phyloP scores from a whole-genome alignment of 805 yeast genomes.

The Pichia thaimueangensis region DNA sequence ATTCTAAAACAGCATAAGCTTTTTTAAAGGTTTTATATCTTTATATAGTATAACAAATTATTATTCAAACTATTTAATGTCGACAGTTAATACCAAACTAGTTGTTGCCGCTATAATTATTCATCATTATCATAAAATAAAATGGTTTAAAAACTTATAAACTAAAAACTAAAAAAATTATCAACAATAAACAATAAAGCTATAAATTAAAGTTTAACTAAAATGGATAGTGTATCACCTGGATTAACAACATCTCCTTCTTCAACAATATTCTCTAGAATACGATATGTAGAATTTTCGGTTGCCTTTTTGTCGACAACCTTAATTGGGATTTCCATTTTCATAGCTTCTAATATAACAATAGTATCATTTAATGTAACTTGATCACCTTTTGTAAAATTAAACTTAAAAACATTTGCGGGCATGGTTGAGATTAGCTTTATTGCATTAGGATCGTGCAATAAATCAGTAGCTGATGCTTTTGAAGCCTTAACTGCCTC shows the following conservation, averaged over 20 bases:
- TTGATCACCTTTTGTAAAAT: conserved; percentile 20
- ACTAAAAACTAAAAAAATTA: neutral
- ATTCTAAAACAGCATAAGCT: conserved; percentile 9
- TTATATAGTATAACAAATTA: no score
- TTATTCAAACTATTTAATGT: no score
- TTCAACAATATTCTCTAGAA: conserved; percentile 25
- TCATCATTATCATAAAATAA: no score
- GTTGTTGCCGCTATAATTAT: no score
- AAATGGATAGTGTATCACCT: conserved; percentile 21
- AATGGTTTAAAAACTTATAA: no score
- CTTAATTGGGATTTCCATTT: conserved; percentile 31
- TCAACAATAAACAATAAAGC: no score
- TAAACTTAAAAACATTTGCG: conserved; percentile 30
- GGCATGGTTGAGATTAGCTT: conserved; percentile 27
- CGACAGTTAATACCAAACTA: no score
- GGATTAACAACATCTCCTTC: conserved; percentile 31
- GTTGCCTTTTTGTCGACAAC: conserved; percentile 17
- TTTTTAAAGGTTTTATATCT: no score
- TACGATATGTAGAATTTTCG: conserved; percentile 14
- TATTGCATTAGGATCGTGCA: conserved; percentile 22
- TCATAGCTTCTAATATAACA: conserved; percentile 31
- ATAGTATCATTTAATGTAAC: conserved; percentile 20
- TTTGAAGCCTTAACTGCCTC: conserved; percentile 18
- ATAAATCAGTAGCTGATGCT: conserved; percentile 13
- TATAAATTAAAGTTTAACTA: conserved; percentile 1